Base-by-base conservation (phyloP, 2,329 filamentous ascomycete genomes). In the Nemania diffusa region DNA sequence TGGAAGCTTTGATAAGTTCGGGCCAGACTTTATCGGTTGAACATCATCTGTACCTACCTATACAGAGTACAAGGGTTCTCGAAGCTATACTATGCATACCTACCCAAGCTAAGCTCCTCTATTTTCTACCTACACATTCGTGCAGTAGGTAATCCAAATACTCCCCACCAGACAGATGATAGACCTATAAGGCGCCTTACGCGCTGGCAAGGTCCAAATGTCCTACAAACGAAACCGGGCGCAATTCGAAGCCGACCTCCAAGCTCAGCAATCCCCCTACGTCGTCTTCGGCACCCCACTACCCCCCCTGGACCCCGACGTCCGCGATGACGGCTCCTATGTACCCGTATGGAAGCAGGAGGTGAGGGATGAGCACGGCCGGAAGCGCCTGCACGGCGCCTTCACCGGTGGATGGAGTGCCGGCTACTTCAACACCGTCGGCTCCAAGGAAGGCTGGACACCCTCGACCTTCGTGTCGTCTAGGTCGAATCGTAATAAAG, bases 261-360 rank as follows among this genome's bases (percentile, higher is more conserved):
- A 88, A 79, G 82, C 84, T 64, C 84, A 88, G 65, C 87, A 91
- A 76, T 90, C 92, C 15, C 91, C 92, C 0, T 97, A 89, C 79
- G 92, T 91, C 63, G 77, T 91, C 64, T 97, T 91, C 78, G 96
- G 96, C 77, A 97, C 93, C 2, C 90, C 94, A 8, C 85, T 99
- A 17, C 94, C 94, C 0, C 88, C 92, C 3, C 82, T 89, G 67
- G 93, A 97, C 75, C 85, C 91, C 56, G 88, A 93, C 22, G 85
- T 88, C 42, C 90, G 93, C 74, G 94, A 98, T 79, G 93, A 97
- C 82, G 95, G 94, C 69, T 93, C 92, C 46, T 98, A 94, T 77
- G 88, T 97, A 17, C 96, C 96, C 0, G 81, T 97, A n/a, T 98
- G 96, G 94, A 97, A 98, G 82, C 96, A 99, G 83, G 95, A 97